Evolutionary conservation across 768 basidiomycete genomes (phyloP).

Genomic region (Amanita rubescens): DNA sequence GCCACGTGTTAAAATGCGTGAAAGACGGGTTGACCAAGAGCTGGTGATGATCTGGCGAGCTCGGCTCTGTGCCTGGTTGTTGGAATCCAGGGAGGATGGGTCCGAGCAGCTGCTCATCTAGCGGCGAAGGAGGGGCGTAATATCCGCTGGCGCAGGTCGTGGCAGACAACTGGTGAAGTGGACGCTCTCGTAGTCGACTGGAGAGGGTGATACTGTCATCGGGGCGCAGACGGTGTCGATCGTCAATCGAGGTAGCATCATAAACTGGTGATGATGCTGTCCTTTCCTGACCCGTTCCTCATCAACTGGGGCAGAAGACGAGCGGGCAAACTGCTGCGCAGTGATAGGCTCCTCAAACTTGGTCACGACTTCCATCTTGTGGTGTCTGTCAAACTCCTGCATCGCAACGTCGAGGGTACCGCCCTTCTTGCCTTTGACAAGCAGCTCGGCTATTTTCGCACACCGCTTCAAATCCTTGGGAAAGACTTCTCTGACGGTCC

Average conservation of each 20-base stretch:
- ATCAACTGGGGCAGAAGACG: conserved; percentile 47
- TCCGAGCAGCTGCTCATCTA: conserved; percentile 2
- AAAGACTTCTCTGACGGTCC: conserved; percentile 59
- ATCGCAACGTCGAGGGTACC: conserved; percentile 47
- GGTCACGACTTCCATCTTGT: conserved; percentile 58
- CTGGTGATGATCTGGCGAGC: neutral
- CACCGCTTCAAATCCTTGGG: conserved; percentile 63
- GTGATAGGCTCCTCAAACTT: conserved; percentile 76
- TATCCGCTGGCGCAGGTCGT: neutral
- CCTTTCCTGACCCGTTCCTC: neutral
- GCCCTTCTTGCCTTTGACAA: conserved; percentile 60
- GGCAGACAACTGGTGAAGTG: neutral
- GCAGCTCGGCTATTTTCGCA: conserved; percentile 57
- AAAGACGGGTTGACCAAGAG: neutral
- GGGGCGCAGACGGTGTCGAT: neutral
- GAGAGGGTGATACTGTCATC: conserved; percentile 18
- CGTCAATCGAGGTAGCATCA: neutral
- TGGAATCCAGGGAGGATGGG: neutral
- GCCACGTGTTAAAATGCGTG: neutral
- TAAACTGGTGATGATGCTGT: neutral
- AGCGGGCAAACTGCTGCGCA: conserved; percentile 61
- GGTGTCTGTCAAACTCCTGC: conserved; percentile 51
- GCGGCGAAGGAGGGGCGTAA: conserved; percentile 2
- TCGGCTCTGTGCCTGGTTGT: neutral
- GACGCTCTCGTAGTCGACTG: neutral